phyloP scores from a whole-genome alignment of 1,139 yeast species.

The Pneumocystis jirovecii region DNA sequence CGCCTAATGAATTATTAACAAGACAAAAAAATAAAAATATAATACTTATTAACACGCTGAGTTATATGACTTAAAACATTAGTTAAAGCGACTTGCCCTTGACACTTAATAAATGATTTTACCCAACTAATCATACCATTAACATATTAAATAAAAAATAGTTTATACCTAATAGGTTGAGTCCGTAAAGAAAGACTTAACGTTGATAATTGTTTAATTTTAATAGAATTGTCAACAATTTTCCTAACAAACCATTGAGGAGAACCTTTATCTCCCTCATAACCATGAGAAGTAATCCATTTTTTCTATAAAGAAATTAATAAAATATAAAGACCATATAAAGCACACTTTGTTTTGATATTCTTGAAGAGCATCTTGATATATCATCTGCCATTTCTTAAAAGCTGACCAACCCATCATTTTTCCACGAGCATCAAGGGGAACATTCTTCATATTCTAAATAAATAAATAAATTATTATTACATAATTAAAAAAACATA shows the following conservation, averaged over 20 bases:
- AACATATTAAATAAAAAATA: background rate
- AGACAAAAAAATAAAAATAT: background rate
- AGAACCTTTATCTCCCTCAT: slow-evolving; percentile 22
- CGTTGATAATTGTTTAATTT: slow-evolving; percentile 59
- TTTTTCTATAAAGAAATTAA: slow-evolving; percentile 2
- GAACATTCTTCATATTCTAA: slow-evolving; percentile 66
- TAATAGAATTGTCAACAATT: slow-evolving; percentile 54
- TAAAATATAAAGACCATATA: background rate
- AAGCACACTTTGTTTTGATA: slow-evolving; percentile 37
- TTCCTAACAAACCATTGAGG: slow-evolving; percentile 71
- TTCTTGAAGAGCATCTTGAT: slow-evolving; percentile 74
- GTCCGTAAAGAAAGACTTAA: slow-evolving; percentile 85
- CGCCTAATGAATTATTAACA: slow-evolving; percentile 5
- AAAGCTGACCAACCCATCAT: slow-evolving; percentile 61
- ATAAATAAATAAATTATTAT: slow-evolving; percentile 27
- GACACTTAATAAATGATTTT: slow-evolving; percentile 57
- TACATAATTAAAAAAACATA: slow-evolving; percentile 16
- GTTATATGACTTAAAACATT: slow-evolving; percentile 38
- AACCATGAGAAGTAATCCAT: slow-evolving; percentile 23
- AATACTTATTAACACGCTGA: slow-evolving; percentile 18
- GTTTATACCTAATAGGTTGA: slow-evolving; percentile 45
- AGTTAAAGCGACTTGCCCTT: slow-evolving; percentile 77
- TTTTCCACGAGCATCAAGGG: slow-evolving; percentile 62
- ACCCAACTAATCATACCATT: slow-evolving; percentile 44
- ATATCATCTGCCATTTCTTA: slow-evolving; percentile 83